phyloP scores from a whole-genome alignment of 2,329 filamentous ascomycete species.

The Aspergillus sp. region DNA sequence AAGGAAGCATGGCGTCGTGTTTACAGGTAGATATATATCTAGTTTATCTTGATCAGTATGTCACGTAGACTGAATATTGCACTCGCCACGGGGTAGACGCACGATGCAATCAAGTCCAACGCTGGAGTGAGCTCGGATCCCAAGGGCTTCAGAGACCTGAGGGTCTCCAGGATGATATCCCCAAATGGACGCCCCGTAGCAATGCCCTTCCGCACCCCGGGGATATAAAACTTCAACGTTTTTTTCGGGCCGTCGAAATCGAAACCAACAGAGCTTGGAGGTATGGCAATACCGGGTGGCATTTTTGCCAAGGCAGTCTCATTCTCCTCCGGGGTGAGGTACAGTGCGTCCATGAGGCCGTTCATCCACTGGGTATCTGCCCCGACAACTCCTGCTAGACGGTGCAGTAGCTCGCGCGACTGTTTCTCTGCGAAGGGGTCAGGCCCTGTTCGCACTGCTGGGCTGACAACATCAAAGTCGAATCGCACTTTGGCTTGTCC shows the following conservation, averaged over 20 bases:
- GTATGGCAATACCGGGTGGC: neutral
- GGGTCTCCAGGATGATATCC: neutral
- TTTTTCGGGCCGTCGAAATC: neutral
- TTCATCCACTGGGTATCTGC: constrained; percentile 5
- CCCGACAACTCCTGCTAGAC: neutral
- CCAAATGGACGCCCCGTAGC: neutral
- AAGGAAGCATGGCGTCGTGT: neutral
- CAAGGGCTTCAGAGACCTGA: neutral
- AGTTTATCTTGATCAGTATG: neutral
- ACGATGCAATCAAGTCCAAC: neutral
- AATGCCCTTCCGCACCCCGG: neutral
- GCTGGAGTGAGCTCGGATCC: neutral
- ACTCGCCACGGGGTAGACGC: neutral
- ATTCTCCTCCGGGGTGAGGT: constrained; percentile 4
- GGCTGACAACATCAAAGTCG: constrained; percentile 4
- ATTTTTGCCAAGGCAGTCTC: neutral
- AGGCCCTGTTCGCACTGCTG: neutral
- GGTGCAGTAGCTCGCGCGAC: neutral
- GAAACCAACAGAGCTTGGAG: neutral
- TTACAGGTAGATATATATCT: constrained; percentile 1
- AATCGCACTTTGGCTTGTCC: constrained; percentile 5
- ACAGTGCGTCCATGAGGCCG: constrained; percentile 1
- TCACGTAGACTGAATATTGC: no score
- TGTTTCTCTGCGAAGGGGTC: neutral
- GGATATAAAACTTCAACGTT: neutral